Base-by-base conservation (phyloP, 1,139 yeast species). In the Candida sp. region DNA sequence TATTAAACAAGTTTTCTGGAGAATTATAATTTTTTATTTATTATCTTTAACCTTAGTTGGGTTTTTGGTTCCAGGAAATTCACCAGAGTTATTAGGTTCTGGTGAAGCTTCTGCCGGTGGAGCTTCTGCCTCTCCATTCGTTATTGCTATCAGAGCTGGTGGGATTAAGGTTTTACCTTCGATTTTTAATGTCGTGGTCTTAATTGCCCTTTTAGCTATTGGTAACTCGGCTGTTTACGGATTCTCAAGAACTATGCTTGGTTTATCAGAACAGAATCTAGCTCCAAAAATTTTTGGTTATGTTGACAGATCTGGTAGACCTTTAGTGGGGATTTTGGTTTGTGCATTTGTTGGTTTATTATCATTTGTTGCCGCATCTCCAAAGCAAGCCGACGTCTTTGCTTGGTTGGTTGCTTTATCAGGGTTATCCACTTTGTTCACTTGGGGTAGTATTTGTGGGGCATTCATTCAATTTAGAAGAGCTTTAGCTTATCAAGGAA, bases 191-290 rank as follows among this genome's bases (percentile, higher is more conserved):
- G 76, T 70, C 19, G 65, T 68, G 33, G 71, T 72, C 21, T 56
- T 72, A 42, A 63, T 70, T 23, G 60, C 75, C 5, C 65, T 72
- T 37, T 61, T 70, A 35, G 70, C 76, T n/a, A 71, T 71, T 45
- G 77, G 75, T 5, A 72, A 72, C 49, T 67, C 75, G 3, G 72
- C 76, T 3, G 73, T 72, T 12, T 72, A 67, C 47, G 77, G 77
- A 4, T 70, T 69, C 43, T 68, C 75, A 12, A 61, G 77, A 55
- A 70, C 76, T 7, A 54, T 70, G 35, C 65, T 68, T 38, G 66
- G 72, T 6, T 59, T 72, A 44, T 68, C 73, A 4, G 71, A 68
- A 46, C 75, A 70, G 49, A 69, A 70, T 2, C 58, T 70, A 44
- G 75, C 73, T 1, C 77, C 77, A 4, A 45, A 47, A 25, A 48